These are phyloP conservation scores for Nicotiana otophora DNA, from an alignment of 257 asterid genomes.

Conservation along the genomic window DNA sequence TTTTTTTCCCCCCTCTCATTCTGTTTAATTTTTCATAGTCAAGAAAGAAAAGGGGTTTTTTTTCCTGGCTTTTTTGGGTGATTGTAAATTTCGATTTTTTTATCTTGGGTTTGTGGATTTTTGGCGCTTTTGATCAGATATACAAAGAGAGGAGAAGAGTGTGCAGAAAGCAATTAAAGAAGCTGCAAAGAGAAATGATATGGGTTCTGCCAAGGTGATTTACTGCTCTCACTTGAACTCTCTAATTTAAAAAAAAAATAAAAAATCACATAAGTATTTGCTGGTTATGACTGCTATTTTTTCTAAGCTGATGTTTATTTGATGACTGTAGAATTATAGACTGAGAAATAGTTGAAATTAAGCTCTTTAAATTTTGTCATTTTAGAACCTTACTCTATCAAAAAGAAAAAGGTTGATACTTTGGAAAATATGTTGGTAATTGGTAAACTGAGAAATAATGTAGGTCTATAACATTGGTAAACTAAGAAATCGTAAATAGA, in stretches of 20 bases:
- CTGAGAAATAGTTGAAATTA: background rate
- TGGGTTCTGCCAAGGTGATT: conserved; percentile 93
- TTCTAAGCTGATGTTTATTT: background rate
- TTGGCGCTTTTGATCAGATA: conserved; percentile 48
- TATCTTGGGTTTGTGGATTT: background rate
- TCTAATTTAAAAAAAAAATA: background rate
- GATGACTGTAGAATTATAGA: background rate
- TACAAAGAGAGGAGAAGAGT: conserved; percentile 87
- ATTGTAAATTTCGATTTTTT: background rate
- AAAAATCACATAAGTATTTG: background rate
- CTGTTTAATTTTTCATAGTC: background rate
- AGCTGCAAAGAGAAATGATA: conserved; percentile 91
- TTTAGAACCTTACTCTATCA: too few species aligned
- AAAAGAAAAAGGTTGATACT: too few species aligned
- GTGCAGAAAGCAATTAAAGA: conserved; percentile 96
- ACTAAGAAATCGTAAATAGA: background rate
- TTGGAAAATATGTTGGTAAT: background rate
- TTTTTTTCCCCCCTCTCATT: background rate
- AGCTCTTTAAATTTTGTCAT: background rate
- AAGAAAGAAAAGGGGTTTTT: background rate
- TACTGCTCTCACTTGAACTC: background rate
- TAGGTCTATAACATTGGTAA: background rate
- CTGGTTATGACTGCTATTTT: background rate
- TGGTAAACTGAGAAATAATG: background rate
- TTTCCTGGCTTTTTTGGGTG: background rate